Percentiles rank a stretch among this genome's conserved stretches.
These are phyloP conservation scores for Agarophyton chilense DNA, from an alignment of 23 red algal species.

Conservation along the genomic window DNA sequence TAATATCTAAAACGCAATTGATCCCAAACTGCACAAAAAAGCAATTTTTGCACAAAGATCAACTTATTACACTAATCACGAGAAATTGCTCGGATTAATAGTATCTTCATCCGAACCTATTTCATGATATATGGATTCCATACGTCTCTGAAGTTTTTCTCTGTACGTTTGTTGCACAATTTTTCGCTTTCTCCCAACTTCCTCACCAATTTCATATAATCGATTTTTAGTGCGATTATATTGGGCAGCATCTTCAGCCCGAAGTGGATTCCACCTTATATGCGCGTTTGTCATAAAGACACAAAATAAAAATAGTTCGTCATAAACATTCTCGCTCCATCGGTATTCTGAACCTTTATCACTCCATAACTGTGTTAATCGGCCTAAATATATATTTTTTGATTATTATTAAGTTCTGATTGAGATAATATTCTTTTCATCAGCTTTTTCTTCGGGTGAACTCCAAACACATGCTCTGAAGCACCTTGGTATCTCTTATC, in stretches of 20 bases:
- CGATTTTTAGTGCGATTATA: no score
- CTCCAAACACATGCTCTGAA: neutral
- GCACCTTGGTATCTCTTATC: neutral
- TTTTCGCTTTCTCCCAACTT: neutral
- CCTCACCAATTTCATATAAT: neutral
- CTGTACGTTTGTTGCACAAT: neutral
- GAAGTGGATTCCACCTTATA: neutral
- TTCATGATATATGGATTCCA: neutral
- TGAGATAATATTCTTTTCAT: neutral
- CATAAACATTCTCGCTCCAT: constrained; percentile 6
- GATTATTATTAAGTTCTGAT: neutral
- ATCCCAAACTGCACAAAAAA: no score
- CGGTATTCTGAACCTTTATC: neutral
- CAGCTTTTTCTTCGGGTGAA: constrained; percentile 20
- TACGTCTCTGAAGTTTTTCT: neutral
- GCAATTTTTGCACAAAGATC: no score
- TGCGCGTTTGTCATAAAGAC: neutral
- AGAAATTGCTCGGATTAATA: no score
- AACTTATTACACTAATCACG: no score
- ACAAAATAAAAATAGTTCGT: constrained; percentile 4
- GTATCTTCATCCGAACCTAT: no score
- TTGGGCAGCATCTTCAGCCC: neutral
- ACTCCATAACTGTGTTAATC: neutral
- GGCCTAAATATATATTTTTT: constrained; percentile 4
- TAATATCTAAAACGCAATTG: no score